Conservation (phyloP, 2,329 filamentous ascomycete genomes). For the Tolypocladium cylindrosporum region DNA sequence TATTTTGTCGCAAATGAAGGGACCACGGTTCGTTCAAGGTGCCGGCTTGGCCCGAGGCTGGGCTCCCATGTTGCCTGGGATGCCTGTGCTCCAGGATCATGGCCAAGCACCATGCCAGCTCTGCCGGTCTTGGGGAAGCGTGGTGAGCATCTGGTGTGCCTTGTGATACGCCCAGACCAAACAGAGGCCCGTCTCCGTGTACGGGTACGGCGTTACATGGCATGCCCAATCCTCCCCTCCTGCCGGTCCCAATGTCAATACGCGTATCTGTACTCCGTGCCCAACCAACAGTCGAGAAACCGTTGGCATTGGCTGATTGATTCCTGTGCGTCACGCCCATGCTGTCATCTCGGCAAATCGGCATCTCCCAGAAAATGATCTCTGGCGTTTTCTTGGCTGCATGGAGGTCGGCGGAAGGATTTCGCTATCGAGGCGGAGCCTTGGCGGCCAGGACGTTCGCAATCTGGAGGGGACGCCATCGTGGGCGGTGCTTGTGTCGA, state of each 20-base stretch:
- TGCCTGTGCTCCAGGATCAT: background rate
- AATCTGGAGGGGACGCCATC: background rate
- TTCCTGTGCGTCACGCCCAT: background rate
- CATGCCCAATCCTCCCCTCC: background rate
- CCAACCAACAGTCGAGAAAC: background rate
- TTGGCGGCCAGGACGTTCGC: background rate
- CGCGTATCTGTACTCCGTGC: no score
- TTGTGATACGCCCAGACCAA: background rate
- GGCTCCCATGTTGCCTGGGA: no score
- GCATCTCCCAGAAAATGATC: background rate
- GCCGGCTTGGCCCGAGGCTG: no score
- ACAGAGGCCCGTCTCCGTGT: background rate
- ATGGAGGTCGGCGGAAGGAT: background rate
- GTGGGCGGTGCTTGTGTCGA: background rate
- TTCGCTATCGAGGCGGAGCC: background rate
- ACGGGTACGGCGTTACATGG: background rate
- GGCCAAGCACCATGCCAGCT: background rate
- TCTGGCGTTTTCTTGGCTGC: background rate
- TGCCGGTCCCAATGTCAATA: background rate
- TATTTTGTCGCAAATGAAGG: no score
- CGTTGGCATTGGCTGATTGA: background rate
- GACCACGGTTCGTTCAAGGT: no score
- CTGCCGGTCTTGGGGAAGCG: background rate
- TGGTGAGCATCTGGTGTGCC: background rate
- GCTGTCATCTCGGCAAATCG: background rate